A percentile compares a stretch with the other conserved stretches of the same genome.
These are phyloP conservation scores for Tubosaeta brunneosetosa DNA, from an alignment of 768 basidiomycete species.

Conservation along the genomic window DNA sequence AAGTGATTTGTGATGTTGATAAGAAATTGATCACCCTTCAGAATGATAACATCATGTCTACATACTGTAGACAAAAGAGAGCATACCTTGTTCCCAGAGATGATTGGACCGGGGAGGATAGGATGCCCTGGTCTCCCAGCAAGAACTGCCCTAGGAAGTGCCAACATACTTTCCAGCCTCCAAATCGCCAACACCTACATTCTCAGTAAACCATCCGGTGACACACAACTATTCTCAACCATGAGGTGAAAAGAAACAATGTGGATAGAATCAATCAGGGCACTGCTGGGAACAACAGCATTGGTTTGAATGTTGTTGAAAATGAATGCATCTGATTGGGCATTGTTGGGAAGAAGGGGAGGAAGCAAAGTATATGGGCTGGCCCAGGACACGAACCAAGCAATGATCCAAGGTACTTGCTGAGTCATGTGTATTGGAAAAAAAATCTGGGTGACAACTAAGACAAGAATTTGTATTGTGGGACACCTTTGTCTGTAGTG, in stretches of 20 bases:
- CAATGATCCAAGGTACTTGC: background rate
- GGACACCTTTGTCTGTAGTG: too few species aligned
- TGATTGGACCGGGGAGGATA: slow-evolving; percentile 36
- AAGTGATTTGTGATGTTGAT: slow-evolving; percentile 16
- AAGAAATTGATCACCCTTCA: slow-evolving; percentile 16
- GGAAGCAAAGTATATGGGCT: background rate
- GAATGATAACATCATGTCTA: background rate
- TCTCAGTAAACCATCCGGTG: slow-evolving; percentile 13
- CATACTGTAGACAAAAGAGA: background rate
- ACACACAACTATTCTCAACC: slow-evolving; percentile 4
- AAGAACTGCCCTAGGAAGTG: slow-evolving; percentile 29
- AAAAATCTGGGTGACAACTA: too few species aligned
- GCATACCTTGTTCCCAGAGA: slow-evolving; percentile 36
- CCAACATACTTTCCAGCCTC: background rate
- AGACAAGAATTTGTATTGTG: too few species aligned
- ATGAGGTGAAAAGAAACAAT: background rate
- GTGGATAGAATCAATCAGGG: too few species aligned
- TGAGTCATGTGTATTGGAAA: background rate
- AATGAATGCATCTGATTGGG: background rate
- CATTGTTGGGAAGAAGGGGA: background rate
- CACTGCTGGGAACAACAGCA: background rate
- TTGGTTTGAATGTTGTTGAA: background rate
- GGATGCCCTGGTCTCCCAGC: background rate
- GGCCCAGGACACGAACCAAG: background rate
- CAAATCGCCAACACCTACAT: background rate